A percentile compares a stretch with the other conserved stretches of the same genome.
Conservation (phyloP, 1,284 basidiomycete species). For the Fomes fomentarius region DNA sequence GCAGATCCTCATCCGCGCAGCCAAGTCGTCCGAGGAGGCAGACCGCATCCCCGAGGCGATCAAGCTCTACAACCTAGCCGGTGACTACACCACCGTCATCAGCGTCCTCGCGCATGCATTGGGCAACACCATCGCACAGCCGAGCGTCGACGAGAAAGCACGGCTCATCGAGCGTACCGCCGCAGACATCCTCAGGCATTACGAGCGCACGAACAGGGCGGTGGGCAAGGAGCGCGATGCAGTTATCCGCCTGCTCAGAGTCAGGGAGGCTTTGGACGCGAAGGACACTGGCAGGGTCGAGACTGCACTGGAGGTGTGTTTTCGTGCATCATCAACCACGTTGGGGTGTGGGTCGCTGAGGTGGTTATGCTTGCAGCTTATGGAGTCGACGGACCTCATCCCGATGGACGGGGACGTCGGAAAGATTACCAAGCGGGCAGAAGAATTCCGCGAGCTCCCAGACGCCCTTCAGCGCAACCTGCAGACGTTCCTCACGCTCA, state of each 20-base stretch:
- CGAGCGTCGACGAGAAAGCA: constrained; percentile 67
- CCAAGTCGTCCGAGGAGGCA: constrained; percentile 75
- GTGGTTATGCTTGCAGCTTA: constrained; percentile 52
- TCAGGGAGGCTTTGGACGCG: constrained; percentile 83
- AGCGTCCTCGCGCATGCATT: constrained; percentile 88
- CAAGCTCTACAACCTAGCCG: constrained; percentile 94
- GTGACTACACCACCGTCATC: constrained; percentile 89
- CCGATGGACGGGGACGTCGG: constrained; percentile 88
- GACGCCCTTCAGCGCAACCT: constrained; percentile 91
- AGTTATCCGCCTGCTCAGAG: constrained; percentile 76
- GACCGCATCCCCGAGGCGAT: constrained; percentile 90
- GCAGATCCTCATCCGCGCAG: constrained; percentile 83
- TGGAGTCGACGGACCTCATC: constrained; percentile 89
- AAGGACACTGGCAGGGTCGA: constrained; percentile 79
- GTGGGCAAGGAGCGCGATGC: constrained; percentile 79
- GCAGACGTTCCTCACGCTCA: constrained; percentile 86
- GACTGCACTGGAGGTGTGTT: constrained; percentile 77
- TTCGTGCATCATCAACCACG: background rate
- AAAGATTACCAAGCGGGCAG: constrained; percentile 85
- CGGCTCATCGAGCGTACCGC: constrained; percentile 80
- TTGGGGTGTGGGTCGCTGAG: background rate
- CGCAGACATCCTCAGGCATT: constrained; percentile 83
- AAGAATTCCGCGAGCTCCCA: constrained; percentile 88
- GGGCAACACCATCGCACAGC: constrained; percentile 80
- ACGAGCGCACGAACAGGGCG: constrained; percentile 80